Conservation (phyloP, 306 rosid species). For the Sphenostylis stenocarpa region DNA sequence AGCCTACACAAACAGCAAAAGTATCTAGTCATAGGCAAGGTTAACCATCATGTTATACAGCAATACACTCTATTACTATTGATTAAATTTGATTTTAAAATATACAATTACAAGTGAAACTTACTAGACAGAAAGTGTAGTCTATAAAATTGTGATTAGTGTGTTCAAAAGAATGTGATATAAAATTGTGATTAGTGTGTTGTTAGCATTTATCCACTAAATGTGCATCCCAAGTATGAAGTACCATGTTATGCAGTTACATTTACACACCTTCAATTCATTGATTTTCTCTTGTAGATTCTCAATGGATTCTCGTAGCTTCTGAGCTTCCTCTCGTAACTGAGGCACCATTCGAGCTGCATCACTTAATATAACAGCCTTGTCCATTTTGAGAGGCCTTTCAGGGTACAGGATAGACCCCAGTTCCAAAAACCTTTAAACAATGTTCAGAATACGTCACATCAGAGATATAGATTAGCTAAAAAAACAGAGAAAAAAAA, state of each 20-base stretch:
- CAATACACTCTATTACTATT: too few relatives aligned
- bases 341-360: conserved; percentile 63
- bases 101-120: too few relatives aligned
- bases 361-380: conserved; percentile 64
- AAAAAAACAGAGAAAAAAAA: conserved; percentile 1
- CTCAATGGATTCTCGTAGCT: conserved; percentile 54
- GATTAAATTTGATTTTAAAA: too few relatives aligned
- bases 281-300: conserved; percentile 61
- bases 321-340: conserved; percentile 56
- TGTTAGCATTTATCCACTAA: neutral
- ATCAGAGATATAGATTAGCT: neutral
- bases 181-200: neutral
- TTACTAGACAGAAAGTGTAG: too few relatives aligned
- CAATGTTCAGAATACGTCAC: conserved; percentile 23
- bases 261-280: conserved; percentile 59
- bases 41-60: neutral
- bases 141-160: neutral
- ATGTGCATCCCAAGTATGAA: neutral
- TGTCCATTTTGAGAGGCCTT: conserved; percentile 76
- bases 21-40: neutral
- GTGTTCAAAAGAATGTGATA: neutral
- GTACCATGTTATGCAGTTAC: neutral
- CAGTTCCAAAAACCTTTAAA: conserved; percentile 69
- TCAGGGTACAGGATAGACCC: conserved; percentile 65
- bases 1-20: conserved; percentile 44